Evolutionary conservation across 192 early-diverging fungal species (phyloP).

Genomic region (Linnemannia schmuckeri): DNA sequence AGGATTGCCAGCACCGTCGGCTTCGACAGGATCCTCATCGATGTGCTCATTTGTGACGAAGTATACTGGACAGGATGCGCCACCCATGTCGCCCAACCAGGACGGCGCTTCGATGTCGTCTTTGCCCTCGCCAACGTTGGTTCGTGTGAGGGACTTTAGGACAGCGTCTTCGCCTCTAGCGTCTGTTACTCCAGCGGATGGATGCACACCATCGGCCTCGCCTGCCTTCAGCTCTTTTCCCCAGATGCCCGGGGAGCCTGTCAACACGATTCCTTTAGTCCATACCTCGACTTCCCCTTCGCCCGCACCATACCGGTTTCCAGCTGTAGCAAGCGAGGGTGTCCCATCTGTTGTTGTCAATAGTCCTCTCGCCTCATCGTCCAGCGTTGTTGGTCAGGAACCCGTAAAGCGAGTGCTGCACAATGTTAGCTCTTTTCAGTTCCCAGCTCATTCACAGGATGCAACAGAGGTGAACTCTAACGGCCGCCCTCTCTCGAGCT

Average conservation of each 20-base stretch:
- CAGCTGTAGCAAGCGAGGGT: neutral
- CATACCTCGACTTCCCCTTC: neutral
- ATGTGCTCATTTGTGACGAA: slow-evolving; percentile 25
- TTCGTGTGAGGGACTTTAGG: neutral
- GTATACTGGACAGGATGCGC: neutral
- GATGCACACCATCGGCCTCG: neutral
- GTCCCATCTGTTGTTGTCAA: slow-evolving; percentile 22
- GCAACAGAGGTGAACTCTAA: neutral
- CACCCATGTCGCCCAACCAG: neutral
- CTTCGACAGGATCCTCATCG: slow-evolving; percentile 9
- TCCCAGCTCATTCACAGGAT: slow-evolving; percentile 21
- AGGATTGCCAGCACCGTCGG: slow-evolving; percentile 4
- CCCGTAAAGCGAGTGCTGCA: neutral
- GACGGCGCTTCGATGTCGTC: neutral
- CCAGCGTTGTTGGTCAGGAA: neutral
- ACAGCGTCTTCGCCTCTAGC: slow-evolving; percentile 8
- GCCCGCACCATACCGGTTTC: neutral
- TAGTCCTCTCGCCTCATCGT: neutral
- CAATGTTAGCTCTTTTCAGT: slow-evolving; percentile 9
- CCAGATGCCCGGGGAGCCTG: neutral
- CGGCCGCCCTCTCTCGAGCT: neutral
- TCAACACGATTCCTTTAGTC: neutral
- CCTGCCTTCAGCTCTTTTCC: neutral
- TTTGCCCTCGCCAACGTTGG: neutral
- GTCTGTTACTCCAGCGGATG: neutral